Conservation (phyloP, 1,284 basidiomycete species). For the Leccinum pallidistipes region DNA sequence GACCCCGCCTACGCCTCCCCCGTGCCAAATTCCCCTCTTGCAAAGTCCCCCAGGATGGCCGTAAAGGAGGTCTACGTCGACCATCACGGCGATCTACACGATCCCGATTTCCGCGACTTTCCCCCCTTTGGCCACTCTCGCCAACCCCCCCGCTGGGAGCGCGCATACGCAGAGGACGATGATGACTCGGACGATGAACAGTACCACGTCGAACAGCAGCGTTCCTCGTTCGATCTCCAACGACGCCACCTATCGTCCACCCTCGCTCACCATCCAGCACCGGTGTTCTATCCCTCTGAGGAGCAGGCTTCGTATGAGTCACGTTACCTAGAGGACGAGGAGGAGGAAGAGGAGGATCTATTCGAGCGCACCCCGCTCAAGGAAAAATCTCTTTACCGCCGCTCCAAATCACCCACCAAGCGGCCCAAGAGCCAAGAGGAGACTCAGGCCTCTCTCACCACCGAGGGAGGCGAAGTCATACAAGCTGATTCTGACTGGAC, state of each 20-base stretch:
- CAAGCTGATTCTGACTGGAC: constrained; percentile 37
- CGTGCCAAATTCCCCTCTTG: constrained; percentile 28
- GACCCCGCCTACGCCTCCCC: constrained; percentile 60
- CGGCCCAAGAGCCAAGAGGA: constrained; percentile 28
- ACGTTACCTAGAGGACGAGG: constrained; percentile 21
- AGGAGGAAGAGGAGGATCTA: constrained; percentile 33
- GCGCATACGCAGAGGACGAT: constrained; percentile 29
- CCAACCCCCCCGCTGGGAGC: constrained; percentile 22
- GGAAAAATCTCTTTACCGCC: constrained; percentile 24
- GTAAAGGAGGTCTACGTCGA: constrained; percentile 52
- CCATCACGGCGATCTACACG: constrained; percentile 60
- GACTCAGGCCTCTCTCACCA: constrained; percentile 17
- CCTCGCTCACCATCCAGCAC: constrained; percentile 22
- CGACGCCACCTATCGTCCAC: constrained; percentile 25
- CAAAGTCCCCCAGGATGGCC: constrained; percentile 25
- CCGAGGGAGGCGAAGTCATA: constrained; percentile 16
- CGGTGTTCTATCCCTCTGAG: constrained; percentile 29
- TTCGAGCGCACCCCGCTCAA: constrained; percentile 27
- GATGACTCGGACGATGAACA: constrained; percentile 28
- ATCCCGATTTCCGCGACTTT: constrained; percentile 68
- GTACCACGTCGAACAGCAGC: constrained; percentile 3
- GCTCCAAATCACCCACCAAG: constrained; percentile 24
- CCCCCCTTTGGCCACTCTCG: constrained; percentile 38
- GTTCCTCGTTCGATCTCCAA: constrained; percentile 22
- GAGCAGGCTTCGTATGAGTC: constrained; percentile 39